phyloP scores from a whole-genome alignment of 495 filamentous ascomycete genomes.

The Penicillium verhagenii region DNA sequence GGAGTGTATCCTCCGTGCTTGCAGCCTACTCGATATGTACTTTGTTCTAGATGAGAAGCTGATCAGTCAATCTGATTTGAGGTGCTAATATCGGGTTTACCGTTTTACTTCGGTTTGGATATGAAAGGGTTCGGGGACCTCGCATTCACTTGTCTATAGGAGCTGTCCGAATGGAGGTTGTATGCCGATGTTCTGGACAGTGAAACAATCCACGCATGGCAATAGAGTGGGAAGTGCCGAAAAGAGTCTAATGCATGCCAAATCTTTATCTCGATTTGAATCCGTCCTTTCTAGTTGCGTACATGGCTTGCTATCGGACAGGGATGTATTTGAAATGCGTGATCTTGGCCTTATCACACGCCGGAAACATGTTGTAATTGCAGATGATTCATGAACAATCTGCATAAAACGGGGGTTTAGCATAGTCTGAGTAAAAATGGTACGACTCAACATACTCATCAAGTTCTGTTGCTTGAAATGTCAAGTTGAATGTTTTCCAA shows the following conservation, averaged over 20 bases:
- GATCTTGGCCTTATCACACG: neutral
- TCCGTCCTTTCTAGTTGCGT: neutral
- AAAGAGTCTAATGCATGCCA: neutral
- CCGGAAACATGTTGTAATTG: conserved; percentile 14
- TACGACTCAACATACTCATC: no score
- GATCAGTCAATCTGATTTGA: no score
- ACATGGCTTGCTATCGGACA: neutral
- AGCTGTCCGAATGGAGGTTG: neutral
- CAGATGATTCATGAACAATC: neutral
- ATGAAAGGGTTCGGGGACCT: neutral
- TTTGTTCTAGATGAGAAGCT: no score
- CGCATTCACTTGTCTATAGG: neutral
- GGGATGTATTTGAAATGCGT: conserved; percentile 8
- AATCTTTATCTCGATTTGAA: neutral
- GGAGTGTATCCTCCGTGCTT: no score
- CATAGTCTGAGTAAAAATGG: no score
- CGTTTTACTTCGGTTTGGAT: no score
- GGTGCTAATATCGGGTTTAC: no score
- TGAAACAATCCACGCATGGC: neutral
- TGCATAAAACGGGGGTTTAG: no score
- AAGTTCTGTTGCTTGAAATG: no score
- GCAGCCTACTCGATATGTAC: no score
- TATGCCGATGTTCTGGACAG: neutral
- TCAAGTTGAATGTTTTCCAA: no score
- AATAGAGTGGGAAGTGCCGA: neutral